These are phyloP conservation scores for Phaeotremella fagi DNA, from an alignment of 768 basidiomycete species.

Conservation along the genomic window DNA sequence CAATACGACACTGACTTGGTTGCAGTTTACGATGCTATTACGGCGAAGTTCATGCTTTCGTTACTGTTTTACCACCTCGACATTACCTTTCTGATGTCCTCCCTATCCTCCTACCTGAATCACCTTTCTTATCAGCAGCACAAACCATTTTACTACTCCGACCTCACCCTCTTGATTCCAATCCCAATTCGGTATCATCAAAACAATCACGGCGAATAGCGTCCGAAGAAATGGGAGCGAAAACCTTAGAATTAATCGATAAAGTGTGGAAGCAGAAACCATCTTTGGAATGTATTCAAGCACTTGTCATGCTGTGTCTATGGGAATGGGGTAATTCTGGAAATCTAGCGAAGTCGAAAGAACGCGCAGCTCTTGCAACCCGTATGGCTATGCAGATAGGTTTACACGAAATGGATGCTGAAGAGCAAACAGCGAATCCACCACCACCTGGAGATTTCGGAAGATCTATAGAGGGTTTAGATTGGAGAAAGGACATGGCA, in stretches of 20 bases:
- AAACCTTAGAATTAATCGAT: conserved; percentile 28
- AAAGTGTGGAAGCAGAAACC: conserved; percentile 7
- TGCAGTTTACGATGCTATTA: conserved; percentile 38
- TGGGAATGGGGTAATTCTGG: conserved; percentile 43
- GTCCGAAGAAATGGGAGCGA: conserved; percentile 21
- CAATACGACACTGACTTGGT: neutral
- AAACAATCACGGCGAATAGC: conserved; percentile 31
- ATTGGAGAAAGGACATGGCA: conserved; percentile 43
- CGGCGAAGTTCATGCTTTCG: conserved; percentile 46
- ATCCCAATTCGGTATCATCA: conserved; percentile 34
- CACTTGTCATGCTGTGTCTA: conserved; percentile 37
- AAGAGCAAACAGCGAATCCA: neutral
- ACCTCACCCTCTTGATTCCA: conserved; percentile 37
- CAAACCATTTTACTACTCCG: conserved; percentile 41
- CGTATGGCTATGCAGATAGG: conserved; percentile 44
- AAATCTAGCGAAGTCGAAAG: conserved; percentile 23
- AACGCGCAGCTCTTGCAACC: conserved; percentile 27
- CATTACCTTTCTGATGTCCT: conserved; percentile 28
- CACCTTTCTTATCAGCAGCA: conserved; percentile 43
- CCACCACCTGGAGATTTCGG: conserved; percentile 6
- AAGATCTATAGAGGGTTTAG: conserved; percentile 33
- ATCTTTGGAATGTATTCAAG: conserved; percentile 41
- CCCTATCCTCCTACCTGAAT: conserved; percentile 26
- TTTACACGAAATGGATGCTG: conserved; percentile 40
- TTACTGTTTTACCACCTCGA: conserved; percentile 43